phyloP scores from a whole-genome alignment of 108 stramenopile genomes.

The Pelagomonas calceolata region DNA sequence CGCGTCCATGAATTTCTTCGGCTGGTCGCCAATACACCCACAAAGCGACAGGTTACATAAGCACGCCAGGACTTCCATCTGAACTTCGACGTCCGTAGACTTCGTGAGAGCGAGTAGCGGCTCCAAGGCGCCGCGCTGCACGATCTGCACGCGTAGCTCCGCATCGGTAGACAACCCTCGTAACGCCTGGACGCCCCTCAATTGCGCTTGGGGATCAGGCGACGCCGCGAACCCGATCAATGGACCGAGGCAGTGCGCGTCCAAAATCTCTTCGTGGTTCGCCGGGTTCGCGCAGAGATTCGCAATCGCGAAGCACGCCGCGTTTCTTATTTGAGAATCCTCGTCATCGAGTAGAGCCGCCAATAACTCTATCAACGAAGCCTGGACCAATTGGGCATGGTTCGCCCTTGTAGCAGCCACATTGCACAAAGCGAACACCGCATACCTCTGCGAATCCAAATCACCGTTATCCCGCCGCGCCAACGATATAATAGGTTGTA shows the following conservation, averaged over 20 bases:
- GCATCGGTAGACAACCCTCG: slow-evolving; percentile 56
- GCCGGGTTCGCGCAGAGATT: slow-evolving; percentile 54
- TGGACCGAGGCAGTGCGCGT: slow-evolving; percentile 29
- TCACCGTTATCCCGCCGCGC: slow-evolving; percentile 45
- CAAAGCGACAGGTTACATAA: slow-evolving; percentile 66
- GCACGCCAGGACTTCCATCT: slow-evolving; percentile 58
- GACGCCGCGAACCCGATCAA: slow-evolving; percentile 25
- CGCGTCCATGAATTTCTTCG: slow-evolving; percentile 44
- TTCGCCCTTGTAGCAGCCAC: slow-evolving; percentile 46
- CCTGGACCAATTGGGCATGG: slow-evolving; percentile 42
- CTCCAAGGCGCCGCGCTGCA: slow-evolving; percentile 39
- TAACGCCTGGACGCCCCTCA: slow-evolving; percentile 48
- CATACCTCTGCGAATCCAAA: slow-evolving; percentile 57
- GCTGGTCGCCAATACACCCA: slow-evolving; percentile 61
- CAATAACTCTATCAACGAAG: slow-evolving; percentile 36
- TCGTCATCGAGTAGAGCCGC: slow-evolving; percentile 39
- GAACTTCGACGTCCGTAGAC: slow-evolving; percentile 56
- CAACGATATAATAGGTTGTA: slow-evolving; percentile 39
- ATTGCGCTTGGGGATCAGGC: slow-evolving; percentile 38
- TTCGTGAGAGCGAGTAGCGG: slow-evolving; percentile 49
- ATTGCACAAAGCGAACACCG: slow-evolving; percentile 58
- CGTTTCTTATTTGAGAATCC: slow-evolving; percentile 55
- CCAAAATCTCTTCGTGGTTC: slow-evolving; percentile 41
- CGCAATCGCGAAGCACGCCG: slow-evolving; percentile 49
- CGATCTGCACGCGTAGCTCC: slow-evolving; percentile 43